Evolutionary conservation across 2,329 filamentous ascomycete genomes (phyloP).

Genomic region (Nigrospora sphaerica): DNA sequence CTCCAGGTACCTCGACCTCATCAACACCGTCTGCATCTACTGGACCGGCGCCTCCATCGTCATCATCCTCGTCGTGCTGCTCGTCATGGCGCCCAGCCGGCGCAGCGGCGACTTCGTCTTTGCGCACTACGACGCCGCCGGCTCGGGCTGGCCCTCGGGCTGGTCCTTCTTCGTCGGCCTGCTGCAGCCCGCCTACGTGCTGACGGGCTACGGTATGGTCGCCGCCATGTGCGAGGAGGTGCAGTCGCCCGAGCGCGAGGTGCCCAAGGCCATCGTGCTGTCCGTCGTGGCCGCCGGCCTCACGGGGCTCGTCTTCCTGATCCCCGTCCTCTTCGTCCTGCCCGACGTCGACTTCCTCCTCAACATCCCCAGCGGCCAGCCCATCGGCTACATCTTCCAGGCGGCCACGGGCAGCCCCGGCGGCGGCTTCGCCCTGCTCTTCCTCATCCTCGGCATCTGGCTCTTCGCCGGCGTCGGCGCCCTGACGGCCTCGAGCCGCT

Average conservation of each 20-base stretch:
- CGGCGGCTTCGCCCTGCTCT: constrained; percentile 69
- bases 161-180: constrained; percentile 70
- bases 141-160: constrained; percentile 58
- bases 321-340: constrained; percentile 70
- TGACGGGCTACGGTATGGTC: constrained; percentile 65
- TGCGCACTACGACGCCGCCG: constrained; percentile 57
- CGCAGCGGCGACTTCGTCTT: constrained; percentile 60
- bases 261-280: constrained; percentile 64
- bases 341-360: constrained; percentile 60
- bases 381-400: constrained; percentile 71
- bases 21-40: constrained; percentile 68
- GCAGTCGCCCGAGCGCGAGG: constrained; percentile 59
- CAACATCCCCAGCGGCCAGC: constrained; percentile 62
- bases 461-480: constrained; percentile 72
- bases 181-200: constrained; percentile 55
- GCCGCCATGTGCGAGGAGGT: constrained; percentile 68
- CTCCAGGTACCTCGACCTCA: constrained; percentile 52
- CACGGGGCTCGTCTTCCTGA: constrained; percentile 60
- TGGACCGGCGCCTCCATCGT: constrained; percentile 62
- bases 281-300: constrained; percentile 47
- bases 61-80: constrained; percentile 38
- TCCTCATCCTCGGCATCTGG: constrained; percentile 69
- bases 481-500: constrained; percentile 65
- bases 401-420: constrained; percentile 63
- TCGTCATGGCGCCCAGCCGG: constrained; percentile 51